These are phyloP conservation scores for Pulveroboletus sp. DNA, from an alignment of 768 basidiomycete species.

Conservation along the genomic window DNA sequence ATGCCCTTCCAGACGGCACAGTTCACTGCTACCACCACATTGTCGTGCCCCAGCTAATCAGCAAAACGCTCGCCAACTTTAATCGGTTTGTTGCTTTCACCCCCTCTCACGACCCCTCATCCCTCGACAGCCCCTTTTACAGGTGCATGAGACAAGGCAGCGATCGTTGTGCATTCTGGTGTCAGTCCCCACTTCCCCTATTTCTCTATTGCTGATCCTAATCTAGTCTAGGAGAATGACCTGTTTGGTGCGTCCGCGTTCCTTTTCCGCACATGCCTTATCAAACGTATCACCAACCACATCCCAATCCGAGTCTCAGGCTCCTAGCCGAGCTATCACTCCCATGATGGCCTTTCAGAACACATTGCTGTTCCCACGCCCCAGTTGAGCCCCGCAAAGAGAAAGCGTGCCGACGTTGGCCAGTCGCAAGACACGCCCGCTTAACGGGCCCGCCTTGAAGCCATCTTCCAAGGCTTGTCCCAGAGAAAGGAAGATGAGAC, in stretches of 20 bases:
- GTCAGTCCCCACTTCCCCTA: constrained; percentile 21
- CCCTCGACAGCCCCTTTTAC: constrained; percentile 33
- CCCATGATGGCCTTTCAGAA: not conserved
- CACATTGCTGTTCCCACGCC: not conserved
- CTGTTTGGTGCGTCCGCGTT: constrained; percentile 10
- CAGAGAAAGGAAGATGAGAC: not conserved
- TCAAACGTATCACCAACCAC: constrained; percentile 1
- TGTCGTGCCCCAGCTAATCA: constrained; percentile 26
- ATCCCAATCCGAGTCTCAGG: too few species aligned
- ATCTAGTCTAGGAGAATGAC: constrained; percentile 34
- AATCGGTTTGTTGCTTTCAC: constrained; percentile 33
- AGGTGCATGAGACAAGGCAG: constrained; percentile 26
- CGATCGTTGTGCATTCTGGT: constrained; percentile 31
- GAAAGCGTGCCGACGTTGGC: not conserved
- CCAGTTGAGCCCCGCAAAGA: constrained; percentile 7
- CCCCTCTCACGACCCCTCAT: not conserved
- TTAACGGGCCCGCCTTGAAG: constrained; percentile 2
- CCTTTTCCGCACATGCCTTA: not conserved
- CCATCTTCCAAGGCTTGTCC: constrained; percentile 17
- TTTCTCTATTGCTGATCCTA: not conserved
- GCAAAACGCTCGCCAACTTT: constrained; percentile 30
- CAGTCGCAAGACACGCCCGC: not conserved
- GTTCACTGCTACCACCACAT: constrained; percentile 36
- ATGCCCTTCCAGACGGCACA: constrained; percentile 19
- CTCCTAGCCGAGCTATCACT: too few species aligned